phyloP scores from a whole-genome alignment of 179 eudicot genomes.

The Camellia oleifera region DNA sequence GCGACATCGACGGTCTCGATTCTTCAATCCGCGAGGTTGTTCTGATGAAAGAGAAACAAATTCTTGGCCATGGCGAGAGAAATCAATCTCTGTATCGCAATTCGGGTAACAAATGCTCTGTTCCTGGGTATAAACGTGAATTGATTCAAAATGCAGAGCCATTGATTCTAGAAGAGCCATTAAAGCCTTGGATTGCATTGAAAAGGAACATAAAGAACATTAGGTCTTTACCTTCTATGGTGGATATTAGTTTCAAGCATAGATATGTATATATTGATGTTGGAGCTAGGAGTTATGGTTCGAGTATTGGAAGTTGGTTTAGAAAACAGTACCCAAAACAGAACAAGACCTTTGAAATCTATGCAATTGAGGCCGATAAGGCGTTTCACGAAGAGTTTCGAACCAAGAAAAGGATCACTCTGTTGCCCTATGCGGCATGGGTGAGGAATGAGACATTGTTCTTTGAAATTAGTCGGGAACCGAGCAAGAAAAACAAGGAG shows the following conservation, averaged over 20 bases:
- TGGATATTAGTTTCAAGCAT: slow-evolving; percentile 61
- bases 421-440: slow-evolving; percentile 78
- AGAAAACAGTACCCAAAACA: slow-evolving; percentile 64
- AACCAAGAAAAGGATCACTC: slow-evolving; percentile 38
- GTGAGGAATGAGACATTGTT: slow-evolving; percentile 62
- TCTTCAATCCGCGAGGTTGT: slow-evolving; percentile 56
- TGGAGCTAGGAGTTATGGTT: slow-evolving; percentile 39
- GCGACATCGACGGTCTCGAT: slow-evolving; percentile 42
- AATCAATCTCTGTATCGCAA: background rate
- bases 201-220: slow-evolving; percentile 51
- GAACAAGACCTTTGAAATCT: slow-evolving; percentile 53
- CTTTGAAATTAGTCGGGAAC: slow-evolving; percentile 57
- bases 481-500: slow-evolving; percentile 40
- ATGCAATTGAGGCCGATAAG: slow-evolving; percentile 61
- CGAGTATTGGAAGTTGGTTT: slow-evolving; percentile 76
- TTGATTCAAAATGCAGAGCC: slow-evolving; percentile 44
- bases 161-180: slow-evolving; percentile 43
- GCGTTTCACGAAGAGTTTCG: slow-evolving; percentile 47
- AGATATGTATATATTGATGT: slow-evolving; percentile 45
- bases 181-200: slow-evolving; percentile 63
- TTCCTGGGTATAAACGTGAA: slow-evolving; percentile 43
- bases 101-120: slow-evolving; percentile 34
- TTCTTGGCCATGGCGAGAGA: background rate
- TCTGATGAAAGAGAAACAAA: slow-evolving; percentile 34
- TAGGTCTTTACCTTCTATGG: slow-evolving; percentile 49